Evolutionary conservation across 306 rosid genomes (phyloP), one percentile per base, ranked within the genome.

Genomic region (Coriaria nepalensis): DNA sequence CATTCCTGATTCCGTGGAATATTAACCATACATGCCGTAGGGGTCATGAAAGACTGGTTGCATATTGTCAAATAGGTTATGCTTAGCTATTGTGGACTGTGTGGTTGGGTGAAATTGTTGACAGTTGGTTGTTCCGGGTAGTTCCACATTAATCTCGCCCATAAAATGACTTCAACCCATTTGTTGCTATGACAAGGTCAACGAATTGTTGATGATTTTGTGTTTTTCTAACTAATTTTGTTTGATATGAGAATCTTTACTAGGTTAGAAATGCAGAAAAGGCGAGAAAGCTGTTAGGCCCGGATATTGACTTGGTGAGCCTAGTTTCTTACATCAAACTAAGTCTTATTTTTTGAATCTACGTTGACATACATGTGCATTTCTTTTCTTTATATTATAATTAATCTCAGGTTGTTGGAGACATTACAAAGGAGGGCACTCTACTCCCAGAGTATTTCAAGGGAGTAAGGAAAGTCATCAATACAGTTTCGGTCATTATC

Each of bases 191-290:
- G 45, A 29, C 20, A 8, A 15, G 15, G 40, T n/a, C n/a, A n/a
- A n/a, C n/a, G n/a, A n/a, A n/a, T 46, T 37, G 9, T 15, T 43
- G 1, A 11, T 48, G 7, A 36, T 47, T 43, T 6, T 5, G 5
- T 45, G 0, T 40, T 35, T 41, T 7, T 32, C 52, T n/a, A n/a
- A n/a, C n/a, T n/a, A 6, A 33, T 57, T 37, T 62, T 37, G 45
- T 64, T 64, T 39, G 35, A 46, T 61, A 37, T 70, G 67, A 13
- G 35, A n/a, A 43, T 10, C 6, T 62, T 9, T 65, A 45, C 45
- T 78, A 84, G 97, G 95, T 73, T 56, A 75, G 95, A 66, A 90
- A 84, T 73, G 92, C 78, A 74, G 82, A 81, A 68, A 90, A 90
- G 67, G 97, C 97, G 8, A 67, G 90, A 42, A 76, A 62, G 64